Conservation (phyloP, 2,329 filamentous ascomycete species). For the Podosphaera fusca region DNA sequence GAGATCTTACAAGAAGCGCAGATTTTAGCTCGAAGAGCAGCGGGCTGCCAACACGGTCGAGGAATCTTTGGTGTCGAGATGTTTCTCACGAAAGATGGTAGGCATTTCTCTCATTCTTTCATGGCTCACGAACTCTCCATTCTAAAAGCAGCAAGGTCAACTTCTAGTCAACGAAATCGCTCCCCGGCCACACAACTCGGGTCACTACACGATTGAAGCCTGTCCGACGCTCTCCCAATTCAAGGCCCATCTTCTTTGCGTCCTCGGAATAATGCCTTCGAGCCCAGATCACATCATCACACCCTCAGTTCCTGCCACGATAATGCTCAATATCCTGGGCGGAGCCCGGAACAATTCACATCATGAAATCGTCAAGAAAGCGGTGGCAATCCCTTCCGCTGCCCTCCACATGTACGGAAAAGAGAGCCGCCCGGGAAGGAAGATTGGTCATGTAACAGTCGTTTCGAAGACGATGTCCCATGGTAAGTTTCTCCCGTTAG, state of each 20-base stretch:
- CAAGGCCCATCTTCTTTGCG: conserved; percentile 58
- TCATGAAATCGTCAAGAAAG: conserved; percentile 26
- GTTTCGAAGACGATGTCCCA: conserved; percentile 44
- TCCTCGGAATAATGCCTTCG: conserved; percentile 33
- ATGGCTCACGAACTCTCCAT: neutral
- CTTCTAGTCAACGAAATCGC: conserved; percentile 10
- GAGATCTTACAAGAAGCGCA: conserved; percentile 42
- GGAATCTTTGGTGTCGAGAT: conserved; percentile 94
- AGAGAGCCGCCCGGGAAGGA: conserved; percentile 62
- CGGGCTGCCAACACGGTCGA: conserved; percentile 61
- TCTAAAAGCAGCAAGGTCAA: neutral
- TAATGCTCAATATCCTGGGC: conserved; percentile 66
- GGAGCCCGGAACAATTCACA: conserved; percentile 44
- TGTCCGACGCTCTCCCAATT: conserved; percentile 74
- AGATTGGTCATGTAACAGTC: conserved; percentile 86
- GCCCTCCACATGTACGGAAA: conserved; percentile 83
- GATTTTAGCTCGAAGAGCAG: conserved; percentile 54
- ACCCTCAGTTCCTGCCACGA: conserved; percentile 22
- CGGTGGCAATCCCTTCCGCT: conserved; percentile 32
- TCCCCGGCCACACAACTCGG: conserved; percentile 30
- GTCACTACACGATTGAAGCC: conserved; percentile 87
- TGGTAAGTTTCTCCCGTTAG: conserved; percentile 2
- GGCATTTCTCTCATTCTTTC: neutral
- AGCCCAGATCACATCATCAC: conserved; percentile 17
- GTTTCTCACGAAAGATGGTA: conserved; percentile 56